Base-by-base conservation (phyloP, 2,329 filamentous ascomycete genomes). In the Epichloe elymi region DNA sequence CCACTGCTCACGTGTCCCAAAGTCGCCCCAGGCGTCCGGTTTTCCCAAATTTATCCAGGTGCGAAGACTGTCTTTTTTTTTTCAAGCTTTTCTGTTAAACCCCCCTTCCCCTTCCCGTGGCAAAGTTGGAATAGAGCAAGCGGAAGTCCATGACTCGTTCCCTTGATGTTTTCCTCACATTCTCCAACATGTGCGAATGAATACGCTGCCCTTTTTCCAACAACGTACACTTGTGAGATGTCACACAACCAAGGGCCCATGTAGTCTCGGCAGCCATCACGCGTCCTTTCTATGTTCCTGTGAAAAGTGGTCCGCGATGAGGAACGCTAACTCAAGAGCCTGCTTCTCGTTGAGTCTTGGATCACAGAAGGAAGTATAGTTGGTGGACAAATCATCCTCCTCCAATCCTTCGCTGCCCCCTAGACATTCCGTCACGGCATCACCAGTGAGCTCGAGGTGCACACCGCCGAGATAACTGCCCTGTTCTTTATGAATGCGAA, bases 331-430 rank as follows among this genome's bases (percentile, higher is more conserved):
- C 72, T 98, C 93, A 14, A 98, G 75, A 1, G 93, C 90, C 73
- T 98, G 93, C 72, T 97, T 96, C 76, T 97, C 93, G 63, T 98
- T 98, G 58, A 98, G 71, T 23, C 93, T 73, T 5, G 93, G 93
- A 66, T 98, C 93, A 66, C 93, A 98, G 73, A 91, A 97, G 38
- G 86, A 95, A 5, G 89, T 95, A 69, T 98, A 98, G 61, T 95
- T 90, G 57, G 88, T 79, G 2, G 85, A 85, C 60, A 98, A 66
- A 62, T 96, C 91, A 55, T 93, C 86, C 67, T 97, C 93, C 37
- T 79, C 86, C 53, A 97, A 71, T 0, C 85, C 87, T 63, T 88
- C 88, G 56, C 88, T 91, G 19, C 93, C 93, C 93, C 93, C 89
- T 0, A 95, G 79, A 61, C 93, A 98, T 71, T 98, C 93, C 0